Conservation (phyloP, 768 basidiomycete species). For the Cyathus striatus region DNA sequence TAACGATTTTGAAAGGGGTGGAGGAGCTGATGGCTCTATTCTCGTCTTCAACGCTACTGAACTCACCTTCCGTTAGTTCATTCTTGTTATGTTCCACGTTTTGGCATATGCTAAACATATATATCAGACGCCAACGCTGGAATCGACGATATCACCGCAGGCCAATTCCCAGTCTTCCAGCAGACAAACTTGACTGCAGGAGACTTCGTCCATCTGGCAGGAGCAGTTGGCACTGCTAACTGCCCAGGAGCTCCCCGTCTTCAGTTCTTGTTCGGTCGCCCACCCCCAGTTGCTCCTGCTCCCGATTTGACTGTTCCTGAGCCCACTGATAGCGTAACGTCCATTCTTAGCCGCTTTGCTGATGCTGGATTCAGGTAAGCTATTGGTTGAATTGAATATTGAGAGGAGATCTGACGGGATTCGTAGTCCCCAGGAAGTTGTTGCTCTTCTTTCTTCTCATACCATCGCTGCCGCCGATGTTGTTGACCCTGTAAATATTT, state of each 20-base stretch:
- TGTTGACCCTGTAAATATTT: constrained; percentile 18
- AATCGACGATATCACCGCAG: constrained; percentile 10
- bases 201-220: constrained; percentile 18
- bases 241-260: constrained; percentile 30
- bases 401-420: too few species aligned
- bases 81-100: background rate
- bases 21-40: constrained; percentile 25
- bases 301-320: constrained; percentile 16
- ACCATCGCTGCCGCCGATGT: constrained; percentile 19
- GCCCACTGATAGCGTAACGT: constrained; percentile 16
- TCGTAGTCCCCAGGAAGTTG: constrained; percentile 12
- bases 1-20: too few species aligned
- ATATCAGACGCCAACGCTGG: constrained; percentile 15
- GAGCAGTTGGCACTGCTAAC: constrained; percentile 22
- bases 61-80: constrained; percentile 10
- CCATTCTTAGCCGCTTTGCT: constrained; percentile 17
- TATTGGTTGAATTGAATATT: too few species aligned
- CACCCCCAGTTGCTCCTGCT: constrained; percentile 13
- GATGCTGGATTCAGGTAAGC: constrained; percentile 22
- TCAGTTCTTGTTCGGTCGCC: constrained; percentile 22
- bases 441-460: constrained; percentile 18
- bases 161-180: constrained; percentile 12
- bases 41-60: constrained; percentile 19
- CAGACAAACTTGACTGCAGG: constrained; percentile 10
- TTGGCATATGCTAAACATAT: too few species aligned